A percentile compares a stretch with the other conserved stretches of the same genome.
phyloP scores from a whole-genome alignment of 805 yeast species.

The Yarrowia sp. region DNA sequence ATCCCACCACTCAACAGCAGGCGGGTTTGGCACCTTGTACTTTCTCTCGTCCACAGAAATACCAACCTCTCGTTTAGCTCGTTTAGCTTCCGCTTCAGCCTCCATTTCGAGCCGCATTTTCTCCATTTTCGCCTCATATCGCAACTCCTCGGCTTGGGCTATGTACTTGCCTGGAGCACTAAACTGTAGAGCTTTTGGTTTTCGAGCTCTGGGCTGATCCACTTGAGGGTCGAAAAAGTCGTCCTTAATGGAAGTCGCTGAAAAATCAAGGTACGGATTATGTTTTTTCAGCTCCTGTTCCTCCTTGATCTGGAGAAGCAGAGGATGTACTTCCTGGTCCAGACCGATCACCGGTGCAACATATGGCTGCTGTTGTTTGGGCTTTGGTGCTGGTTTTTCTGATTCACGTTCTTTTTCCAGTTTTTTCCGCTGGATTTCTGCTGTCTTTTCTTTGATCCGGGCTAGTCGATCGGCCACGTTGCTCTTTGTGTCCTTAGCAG shows the following conservation, averaged over 20 bases:
- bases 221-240: constrained; percentile 13
- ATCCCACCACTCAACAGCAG: constrained; percentile 90
- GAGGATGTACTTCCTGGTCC: constrained; percentile 16
- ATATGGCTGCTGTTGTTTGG: background rate
- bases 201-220: constrained; percentile 7
- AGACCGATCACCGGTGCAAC: constrained; percentile 9
- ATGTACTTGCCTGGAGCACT: constrained; percentile 65
- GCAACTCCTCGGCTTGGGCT: constrained; percentile 50
- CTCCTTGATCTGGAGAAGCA: constrained; percentile 9
- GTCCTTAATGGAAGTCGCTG: background rate
- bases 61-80: constrained; percentile 53
- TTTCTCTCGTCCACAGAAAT: constrained; percentile 54
- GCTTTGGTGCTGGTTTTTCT: background rate
- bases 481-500: background rate
- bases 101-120: constrained; percentile 40
- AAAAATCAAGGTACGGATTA: background rate
- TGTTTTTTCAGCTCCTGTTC: constrained; percentile 19
- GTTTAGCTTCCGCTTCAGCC: constrained; percentile 36
- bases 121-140: constrained; percentile 43
- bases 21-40: constrained; percentile 53
- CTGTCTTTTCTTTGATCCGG: constrained; percentile 5
- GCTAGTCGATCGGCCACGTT: constrained; percentile 5
- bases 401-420: background rate
- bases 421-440: background rate
- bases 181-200: constrained; percentile 45